Evolutionary conservation across 441 rosid species (phyloP).

Genomic region (Manihot esculenta): DNA sequence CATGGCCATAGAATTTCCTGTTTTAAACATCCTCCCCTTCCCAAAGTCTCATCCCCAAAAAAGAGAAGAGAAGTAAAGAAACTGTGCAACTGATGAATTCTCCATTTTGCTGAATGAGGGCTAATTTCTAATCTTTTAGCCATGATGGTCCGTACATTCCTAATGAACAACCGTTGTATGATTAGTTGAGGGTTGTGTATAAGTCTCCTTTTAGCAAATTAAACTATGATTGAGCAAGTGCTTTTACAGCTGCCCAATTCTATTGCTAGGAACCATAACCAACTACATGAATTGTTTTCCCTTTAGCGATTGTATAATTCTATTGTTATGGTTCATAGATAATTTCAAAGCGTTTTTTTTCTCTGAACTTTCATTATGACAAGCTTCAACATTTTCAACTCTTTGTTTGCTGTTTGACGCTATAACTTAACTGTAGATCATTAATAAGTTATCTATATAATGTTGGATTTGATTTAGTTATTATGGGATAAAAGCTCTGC

Average conservation of each 20-base stretch:
- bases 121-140: background rate
- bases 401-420: background rate
- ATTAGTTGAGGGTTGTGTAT: background rate
- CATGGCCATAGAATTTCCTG: background rate
- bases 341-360: background rate
- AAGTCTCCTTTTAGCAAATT: background rate
- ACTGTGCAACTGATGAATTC: background rate
- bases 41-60: background rate
- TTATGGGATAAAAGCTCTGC: background rate
- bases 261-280: background rate
- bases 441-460: background rate
- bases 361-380: background rate
- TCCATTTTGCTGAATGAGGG: background rate
- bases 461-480: constrained; percentile 8
- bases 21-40: background rate
- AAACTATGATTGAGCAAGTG: background rate
- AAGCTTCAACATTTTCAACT: background rate
- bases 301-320: background rate
- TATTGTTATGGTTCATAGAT: background rate
- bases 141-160: background rate
- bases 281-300: background rate
- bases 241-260: background rate
- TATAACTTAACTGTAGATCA: background rate
- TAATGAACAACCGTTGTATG: background rate
- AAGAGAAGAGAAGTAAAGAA: background rate